Base-by-base conservation (phyloP, 257 asterid genomes). In the Solanum rostratum region DNA sequence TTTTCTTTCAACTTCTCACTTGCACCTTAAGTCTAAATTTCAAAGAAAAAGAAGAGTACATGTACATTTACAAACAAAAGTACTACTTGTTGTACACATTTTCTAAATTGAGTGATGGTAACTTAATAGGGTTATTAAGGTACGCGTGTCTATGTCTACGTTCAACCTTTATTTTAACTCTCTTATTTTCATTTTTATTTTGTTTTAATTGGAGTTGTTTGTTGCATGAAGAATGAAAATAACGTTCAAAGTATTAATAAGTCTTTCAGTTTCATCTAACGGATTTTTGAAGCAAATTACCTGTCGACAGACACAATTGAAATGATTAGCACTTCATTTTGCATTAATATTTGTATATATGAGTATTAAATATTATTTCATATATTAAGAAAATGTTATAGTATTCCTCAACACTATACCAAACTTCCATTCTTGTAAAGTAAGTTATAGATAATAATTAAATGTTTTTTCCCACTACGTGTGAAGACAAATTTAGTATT, bases 261-360 rank as follows among this genome's bases (percentile, higher is more conserved):
- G 79, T 83, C 88, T 86, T 85, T 80, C 60, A 69, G 87, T 84
- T 82, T 80, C 86, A 79, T 92, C 79, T 93, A 76, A 91, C 93
- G 84, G 91, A 85, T 66, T 89, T 90, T 85, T 78, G 86, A 92
- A 93, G 98, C 97, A 92, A 94, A 90, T 87, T 88, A 80, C 60
- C 90, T 90, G 95, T 92, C 91, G 85, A 81, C 85, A 83, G 59
- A 86, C 79, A 85, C 59, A 13, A 3, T 20, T 78, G 66, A 62
- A 59, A 66, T 84, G 43, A 66, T 83, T 68, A 60, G 73, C 45
- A 27, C 73, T 81, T 41, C 43, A 65, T 81, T 68, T 76, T 76
- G 62, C 82, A 27, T 49, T 27, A 49, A 10, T 57, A 57, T 10
- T 76, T 5, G 16, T 49, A 22, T 45, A 7, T 22, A 6, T 45